A percentile compares a stretch with the other conserved stretches of the same genome.
These are phyloP conservation scores for Leccinum incarnatum DNA, from an alignment of 768 basidiomycete species.

Conservation along the genomic window DNA sequence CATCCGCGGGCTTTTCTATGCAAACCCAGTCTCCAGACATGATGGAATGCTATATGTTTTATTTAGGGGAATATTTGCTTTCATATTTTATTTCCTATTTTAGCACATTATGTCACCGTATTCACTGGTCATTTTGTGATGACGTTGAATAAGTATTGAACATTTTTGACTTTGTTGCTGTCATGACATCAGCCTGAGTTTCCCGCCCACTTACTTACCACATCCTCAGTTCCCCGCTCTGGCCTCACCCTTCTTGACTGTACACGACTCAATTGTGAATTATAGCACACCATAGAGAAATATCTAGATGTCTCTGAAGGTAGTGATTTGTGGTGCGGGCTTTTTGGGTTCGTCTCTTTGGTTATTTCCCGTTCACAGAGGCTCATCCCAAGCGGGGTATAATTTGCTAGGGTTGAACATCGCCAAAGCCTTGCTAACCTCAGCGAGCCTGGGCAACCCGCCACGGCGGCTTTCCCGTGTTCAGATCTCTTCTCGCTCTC, in stretches of 20 bases:
- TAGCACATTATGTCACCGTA: too few species aligned
- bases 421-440: slow-evolving; percentile 46
- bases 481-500: slow-evolving; percentile 60
- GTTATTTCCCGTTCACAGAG: neutral
- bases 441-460: slow-evolving; percentile 21
- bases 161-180: too few species aligned
- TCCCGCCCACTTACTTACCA: neutral
- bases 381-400: neutral
- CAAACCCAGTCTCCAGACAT: too few species aligned
- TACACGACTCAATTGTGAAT: neutral
- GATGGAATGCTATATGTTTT: too few species aligned
- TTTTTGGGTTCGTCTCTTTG: slow-evolving; percentile 52
- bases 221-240: slow-evolving; percentile 2
- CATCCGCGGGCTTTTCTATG: too few species aligned
- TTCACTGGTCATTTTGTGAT: too few species aligned
- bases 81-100: too few species aligned
- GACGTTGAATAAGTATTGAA: too few species aligned
- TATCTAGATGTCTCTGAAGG: slow-evolving; percentile 31
- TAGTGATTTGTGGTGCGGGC: slow-evolving; percentile 54
- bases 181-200: slow-evolving; percentile 7
- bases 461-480: slow-evolving; percentile 29
- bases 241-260: neutral
- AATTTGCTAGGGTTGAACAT: slow-evolving; percentile 53
- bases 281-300: neutral
- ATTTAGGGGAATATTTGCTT: too few species aligned